Evolutionary conservation across 352 stramenopile species (phyloP).

Genomic region (Thraustochytrium sp.): DNA sequence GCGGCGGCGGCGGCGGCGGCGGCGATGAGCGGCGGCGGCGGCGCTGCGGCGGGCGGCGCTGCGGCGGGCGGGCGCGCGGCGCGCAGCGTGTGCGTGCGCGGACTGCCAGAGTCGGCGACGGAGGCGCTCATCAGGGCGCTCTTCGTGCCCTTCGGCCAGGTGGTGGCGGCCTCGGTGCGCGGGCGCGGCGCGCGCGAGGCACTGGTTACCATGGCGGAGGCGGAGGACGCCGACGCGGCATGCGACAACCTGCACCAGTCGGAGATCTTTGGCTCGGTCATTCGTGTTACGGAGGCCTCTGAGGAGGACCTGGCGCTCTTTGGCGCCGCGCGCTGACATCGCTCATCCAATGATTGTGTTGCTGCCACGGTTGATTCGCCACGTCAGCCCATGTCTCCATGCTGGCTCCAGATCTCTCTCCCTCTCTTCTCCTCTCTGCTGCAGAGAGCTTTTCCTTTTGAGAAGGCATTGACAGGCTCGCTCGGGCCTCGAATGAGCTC

Average conservation of each 20-base stretch:
- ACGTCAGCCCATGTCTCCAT: not conserved
- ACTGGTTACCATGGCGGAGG: not conserved
- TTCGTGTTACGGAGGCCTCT: not conserved
- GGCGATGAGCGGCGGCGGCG: no score
- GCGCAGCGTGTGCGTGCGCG: not conserved
- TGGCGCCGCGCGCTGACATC: not conserved
- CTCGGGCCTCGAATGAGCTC: no score
- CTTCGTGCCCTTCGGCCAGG: slow-evolving; percentile 2
- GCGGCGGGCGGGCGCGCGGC: not conserved
- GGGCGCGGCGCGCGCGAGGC: not conserved
- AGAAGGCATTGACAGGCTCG: no score
- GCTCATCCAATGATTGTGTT: not conserved
- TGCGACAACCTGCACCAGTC: not conserved
- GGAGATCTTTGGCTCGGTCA: not conserved
- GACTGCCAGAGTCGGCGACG: not conserved
- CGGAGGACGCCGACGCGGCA: not conserved
- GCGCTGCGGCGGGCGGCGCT: not conserved
- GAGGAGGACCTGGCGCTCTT: not conserved
- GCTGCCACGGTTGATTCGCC: not conserved
- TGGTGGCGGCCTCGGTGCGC: not conserved
- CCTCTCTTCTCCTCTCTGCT: no score
- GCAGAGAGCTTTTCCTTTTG: no score
- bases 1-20: no score
- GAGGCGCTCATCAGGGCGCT: not conserved
- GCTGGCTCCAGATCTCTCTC: no score